Percentiles rank a stretch among this genome's conserved stretches.
Evolutionary conservation across 1,139 yeast species (phyloP).

Genomic region (Geotrichum aggregatum): DNA sequence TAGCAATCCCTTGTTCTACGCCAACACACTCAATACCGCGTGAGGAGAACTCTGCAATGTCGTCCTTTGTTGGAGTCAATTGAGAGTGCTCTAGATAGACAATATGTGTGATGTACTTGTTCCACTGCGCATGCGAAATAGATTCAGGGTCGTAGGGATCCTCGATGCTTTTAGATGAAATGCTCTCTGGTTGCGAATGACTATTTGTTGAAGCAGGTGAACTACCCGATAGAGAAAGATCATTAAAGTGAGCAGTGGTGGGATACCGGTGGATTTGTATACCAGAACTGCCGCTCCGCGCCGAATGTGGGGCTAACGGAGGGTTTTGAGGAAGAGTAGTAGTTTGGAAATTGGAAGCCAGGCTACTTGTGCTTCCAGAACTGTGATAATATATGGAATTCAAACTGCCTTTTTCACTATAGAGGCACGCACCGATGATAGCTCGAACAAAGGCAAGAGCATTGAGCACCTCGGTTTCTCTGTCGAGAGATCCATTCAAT

Average conservation of each 20-base stretch:
- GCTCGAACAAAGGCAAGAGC: conserved; percentile 57
- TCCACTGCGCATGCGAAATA: conserved; percentile 16
- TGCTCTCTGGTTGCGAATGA: not conserved
- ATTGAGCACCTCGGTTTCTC: conserved; percentile 69
- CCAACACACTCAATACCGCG: conserved; percentile 17
- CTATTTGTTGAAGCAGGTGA: not conserved
- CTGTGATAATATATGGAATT: conserved; percentile 8
- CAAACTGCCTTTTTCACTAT: conserved; percentile 23
- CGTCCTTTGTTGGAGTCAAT: conserved; percentile 1
- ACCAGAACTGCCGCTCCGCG: not conserved
- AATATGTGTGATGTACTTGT: conserved; percentile 19
- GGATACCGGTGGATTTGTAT: not conserved
- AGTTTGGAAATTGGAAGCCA: conserved; percentile 5
- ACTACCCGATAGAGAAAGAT: not conserved
- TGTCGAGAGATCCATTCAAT: conserved; percentile 66
- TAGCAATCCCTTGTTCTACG: not conserved
- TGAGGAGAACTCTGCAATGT: conserved; percentile 5
- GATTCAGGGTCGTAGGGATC: conserved; percentile 16
- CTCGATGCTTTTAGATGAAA: not conserved
- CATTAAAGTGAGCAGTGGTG: not conserved
- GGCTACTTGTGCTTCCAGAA: conserved; percentile 13
- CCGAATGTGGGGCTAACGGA: not conserved
- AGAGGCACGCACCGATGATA: conserved; percentile 45
- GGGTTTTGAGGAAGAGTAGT: not conserved
- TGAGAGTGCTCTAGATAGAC: conserved; percentile 19